Evolutionary conservation across 1,284 basidiomycete genomes (phyloP), one percentile per base, ranked within the genome.

Genomic region (Ceratobasidium sp.): DNA sequence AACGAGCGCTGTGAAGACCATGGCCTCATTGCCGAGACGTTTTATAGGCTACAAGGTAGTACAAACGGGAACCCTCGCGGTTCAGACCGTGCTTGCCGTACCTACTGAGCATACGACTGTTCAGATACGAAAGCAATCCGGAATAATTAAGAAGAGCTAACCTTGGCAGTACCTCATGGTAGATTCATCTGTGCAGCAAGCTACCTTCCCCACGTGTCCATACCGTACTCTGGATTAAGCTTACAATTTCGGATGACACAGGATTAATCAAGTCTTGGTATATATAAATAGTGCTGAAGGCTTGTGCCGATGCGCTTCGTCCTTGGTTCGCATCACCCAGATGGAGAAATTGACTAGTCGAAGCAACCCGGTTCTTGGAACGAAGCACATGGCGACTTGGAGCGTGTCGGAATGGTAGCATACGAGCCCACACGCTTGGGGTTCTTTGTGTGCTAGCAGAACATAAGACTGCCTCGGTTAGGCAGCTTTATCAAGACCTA

Each of bases 1-100:
- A 46, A 44, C 63, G 42, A 44, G 28, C 26, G 69, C 69, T 71
- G 69, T 71, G 39, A 71, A 42, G 69, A 58, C 23, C 10, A 10
- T 20, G 69, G 28, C n/a, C 20, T 4, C 10, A 23, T 13, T 26
- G 39, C 26, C 42, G 26, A 20, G 12, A 20, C 7, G n/a, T 9
- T 23, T 66, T 66, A 66, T 66, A 66, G 40, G 42, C 46, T 26
- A 1, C 42, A 44, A 46, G 15, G 23, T 26, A 23, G 9, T n/a
- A n/a, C 23, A 15, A 15, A 15, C 42, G n/a, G 10, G 42, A 5
- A 42, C 63, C 63, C 7, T 28, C 40, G 9, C 63, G 20, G 63
- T 46, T 13, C 7, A 28, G 13, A 23, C 60, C 26, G 20, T 9
- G 18, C 18, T 42, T 53, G 51, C 20, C 60, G 15, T 10, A 66